Conservation (phyloP, 169 alveolate genomes). For the Plasmodium falciparum region DNA sequence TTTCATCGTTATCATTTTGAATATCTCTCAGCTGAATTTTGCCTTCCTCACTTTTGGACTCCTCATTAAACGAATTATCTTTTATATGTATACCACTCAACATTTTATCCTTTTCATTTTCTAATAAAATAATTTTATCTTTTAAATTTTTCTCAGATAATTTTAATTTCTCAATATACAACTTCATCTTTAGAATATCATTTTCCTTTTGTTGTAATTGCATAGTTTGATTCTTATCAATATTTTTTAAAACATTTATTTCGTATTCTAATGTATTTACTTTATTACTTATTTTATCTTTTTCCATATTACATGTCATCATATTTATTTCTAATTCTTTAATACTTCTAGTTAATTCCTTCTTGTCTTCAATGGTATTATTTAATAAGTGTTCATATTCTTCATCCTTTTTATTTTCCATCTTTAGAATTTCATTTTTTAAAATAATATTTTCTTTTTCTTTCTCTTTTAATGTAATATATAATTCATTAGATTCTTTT, state of each 20-base stretch:
- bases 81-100: neutral
- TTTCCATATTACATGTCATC: constrained; percentile 24
- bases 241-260: constrained; percentile 21
- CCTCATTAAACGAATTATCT: neutral
- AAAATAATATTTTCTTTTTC: constrained; percentile 37
- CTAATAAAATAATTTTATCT: constrained; percentile 5
- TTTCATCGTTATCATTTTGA: neutral
- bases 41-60: neutral
- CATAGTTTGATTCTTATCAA: constrained; percentile 29
- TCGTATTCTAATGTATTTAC: constrained; percentile 33
- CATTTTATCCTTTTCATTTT: neutral
- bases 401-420: constrained; percentile 48
- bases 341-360: constrained; percentile 12
- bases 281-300: constrained; percentile 25
- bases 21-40: neutral
- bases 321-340: constrained; percentile 47
- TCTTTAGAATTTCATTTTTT: constrained; percentile 46
- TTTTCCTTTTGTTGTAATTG: constrained; percentile 59
- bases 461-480: constrained; percentile 28
- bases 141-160: constrained; percentile 20
- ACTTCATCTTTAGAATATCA: constrained; percentile 36
- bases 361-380: constrained; percentile 25
- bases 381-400: constrained; percentile 46
- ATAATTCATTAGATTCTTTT: constrained; percentile 26
- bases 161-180: constrained; percentile 20